These are phyloP conservation scores for Colletotrichum tanaceti DNA, from an alignment of 2,329 filamentous ascomycete species.

Conservation along the genomic window DNA sequence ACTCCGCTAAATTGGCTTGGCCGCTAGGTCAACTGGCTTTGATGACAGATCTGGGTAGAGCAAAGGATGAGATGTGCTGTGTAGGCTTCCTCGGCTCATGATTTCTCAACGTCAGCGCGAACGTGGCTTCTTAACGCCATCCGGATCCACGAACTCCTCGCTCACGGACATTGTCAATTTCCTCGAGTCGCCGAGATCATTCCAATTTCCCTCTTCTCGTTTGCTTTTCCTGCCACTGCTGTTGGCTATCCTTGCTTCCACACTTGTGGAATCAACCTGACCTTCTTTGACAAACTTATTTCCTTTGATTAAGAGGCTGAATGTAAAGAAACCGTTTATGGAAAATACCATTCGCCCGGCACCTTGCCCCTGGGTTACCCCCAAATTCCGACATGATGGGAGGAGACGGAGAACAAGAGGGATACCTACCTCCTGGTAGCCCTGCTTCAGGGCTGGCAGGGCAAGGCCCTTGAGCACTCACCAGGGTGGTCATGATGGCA, in stretches of 20 bases:
- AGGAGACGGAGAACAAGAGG: constrained; percentile 14
- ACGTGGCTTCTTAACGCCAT: constrained; percentile 8
- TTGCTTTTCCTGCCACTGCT: constrained; percentile 5
- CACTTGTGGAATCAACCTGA: background rate
- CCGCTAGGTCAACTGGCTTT: background rate
- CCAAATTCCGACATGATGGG: constrained; percentile 1
- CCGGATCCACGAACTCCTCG: constrained; percentile 30
- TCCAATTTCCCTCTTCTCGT: constrained; percentile 4
- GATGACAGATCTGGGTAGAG: constrained; percentile 6
- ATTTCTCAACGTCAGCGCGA: background rate
- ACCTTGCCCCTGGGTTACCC: constrained; percentile 10
- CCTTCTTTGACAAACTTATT: background rate
- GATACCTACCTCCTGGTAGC: constrained; percentile 11
- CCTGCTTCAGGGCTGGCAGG: constrained; percentile 10
- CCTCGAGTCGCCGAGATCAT: constrained; percentile 8
- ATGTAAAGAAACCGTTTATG: background rate
- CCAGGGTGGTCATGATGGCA: constrained; percentile 23
- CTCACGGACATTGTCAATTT: constrained; percentile 33
- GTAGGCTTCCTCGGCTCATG: too few relatives aligned
- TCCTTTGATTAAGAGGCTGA: background rate
- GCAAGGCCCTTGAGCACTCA: constrained; percentile 6
- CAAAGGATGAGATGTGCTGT: background rate
- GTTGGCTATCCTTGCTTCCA: background rate
- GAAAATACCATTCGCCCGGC: constrained; percentile 4
- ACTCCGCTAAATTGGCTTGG: constrained; percentile 27